phyloP scores from a whole-genome alignment of 345 rosid genomes.

The Pistacia vera region DNA sequence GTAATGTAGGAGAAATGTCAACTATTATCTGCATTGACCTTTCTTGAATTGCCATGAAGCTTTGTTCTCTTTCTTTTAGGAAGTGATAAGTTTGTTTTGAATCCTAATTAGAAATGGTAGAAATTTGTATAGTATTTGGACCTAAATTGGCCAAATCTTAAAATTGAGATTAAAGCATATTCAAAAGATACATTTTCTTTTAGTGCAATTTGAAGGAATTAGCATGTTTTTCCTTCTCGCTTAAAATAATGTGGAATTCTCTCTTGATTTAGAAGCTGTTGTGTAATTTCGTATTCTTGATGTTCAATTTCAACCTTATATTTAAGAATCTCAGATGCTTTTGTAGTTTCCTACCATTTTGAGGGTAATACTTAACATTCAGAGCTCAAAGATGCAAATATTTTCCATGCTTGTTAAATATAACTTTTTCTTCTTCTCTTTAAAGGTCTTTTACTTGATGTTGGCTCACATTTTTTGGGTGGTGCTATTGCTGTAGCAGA shows the following conservation, averaged over 20 bases:
- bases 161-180: not conserved
- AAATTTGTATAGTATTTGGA: not conserved
- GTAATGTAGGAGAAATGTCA: not conserved
- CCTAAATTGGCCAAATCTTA: not conserved
- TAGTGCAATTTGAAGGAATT: not conserved
- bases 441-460: not conserved
- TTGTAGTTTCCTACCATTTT: not conserved
- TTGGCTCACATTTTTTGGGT: not conserved
- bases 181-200: not conserved
- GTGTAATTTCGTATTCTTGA: not conserved
- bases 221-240: not conserved
- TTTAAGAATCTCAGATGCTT: conserved; percentile 2
- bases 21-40: not conserved
- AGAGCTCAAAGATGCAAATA: not conserved
- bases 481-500: not conserved
- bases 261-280: not conserved
- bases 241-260: not conserved
- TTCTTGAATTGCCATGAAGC: not conserved
- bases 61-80: not conserved
- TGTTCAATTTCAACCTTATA: not conserved
- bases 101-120: not conserved
- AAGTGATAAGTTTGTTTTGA: not conserved
- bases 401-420: not conserved
- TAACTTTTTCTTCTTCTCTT: not conserved
- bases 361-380: not conserved